Evolutionary conservation across 1,139 yeast species (phyloP).

Genomic region (Debaryomycetaceae sp.): DNA sequence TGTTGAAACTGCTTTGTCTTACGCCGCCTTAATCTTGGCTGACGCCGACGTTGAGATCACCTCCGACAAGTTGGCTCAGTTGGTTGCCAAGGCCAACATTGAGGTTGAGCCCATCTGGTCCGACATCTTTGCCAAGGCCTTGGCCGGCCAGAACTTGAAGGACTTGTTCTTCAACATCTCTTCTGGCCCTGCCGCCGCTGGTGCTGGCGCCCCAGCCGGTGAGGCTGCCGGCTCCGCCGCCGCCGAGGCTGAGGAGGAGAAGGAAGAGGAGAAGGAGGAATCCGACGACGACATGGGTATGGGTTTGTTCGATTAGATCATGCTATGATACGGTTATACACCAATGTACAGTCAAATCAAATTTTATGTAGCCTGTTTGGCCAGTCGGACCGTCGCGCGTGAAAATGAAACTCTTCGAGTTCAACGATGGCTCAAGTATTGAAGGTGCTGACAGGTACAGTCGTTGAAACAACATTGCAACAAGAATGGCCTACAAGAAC

Average conservation of each 20-base stretch:
- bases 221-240: slow-evolving; percentile 55
- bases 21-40: slow-evolving; percentile 86
- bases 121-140: slow-evolving; percentile 77
- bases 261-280: slow-evolving; percentile 55
- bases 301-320: slow-evolving; percentile 73
- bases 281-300: slow-evolving; percentile 77
- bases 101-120: slow-evolving; percentile 66
- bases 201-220: slow-evolving; percentile 54
- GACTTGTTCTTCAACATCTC: slow-evolving; percentile 74
- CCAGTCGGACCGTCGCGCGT: no score
- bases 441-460: slow-evolving; percentile 6
- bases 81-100: slow-evolving; percentile 49
- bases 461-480: slow-evolving; percentile 1
- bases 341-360: no score
- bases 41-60: slow-evolving; percentile 79
- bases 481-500: slow-evolving; percentile 1
- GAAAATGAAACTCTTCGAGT: slow-evolving; percentile 1
- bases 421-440: slow-evolving; percentile 5
- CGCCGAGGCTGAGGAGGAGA: slow-evolving; percentile 53
- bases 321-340: slow-evolving; percentile 1
- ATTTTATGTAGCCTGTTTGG: no score
- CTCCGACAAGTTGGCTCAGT: slow-evolving; percentile 68
- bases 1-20: slow-evolving; percentile 77
- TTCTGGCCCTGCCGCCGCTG: slow-evolving; percentile 65
- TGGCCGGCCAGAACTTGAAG: slow-evolving; percentile 73